Evolutionary conservation across 352 stramenopile species (phyloP).

Genomic region (Pythium aristosporum): DNA sequence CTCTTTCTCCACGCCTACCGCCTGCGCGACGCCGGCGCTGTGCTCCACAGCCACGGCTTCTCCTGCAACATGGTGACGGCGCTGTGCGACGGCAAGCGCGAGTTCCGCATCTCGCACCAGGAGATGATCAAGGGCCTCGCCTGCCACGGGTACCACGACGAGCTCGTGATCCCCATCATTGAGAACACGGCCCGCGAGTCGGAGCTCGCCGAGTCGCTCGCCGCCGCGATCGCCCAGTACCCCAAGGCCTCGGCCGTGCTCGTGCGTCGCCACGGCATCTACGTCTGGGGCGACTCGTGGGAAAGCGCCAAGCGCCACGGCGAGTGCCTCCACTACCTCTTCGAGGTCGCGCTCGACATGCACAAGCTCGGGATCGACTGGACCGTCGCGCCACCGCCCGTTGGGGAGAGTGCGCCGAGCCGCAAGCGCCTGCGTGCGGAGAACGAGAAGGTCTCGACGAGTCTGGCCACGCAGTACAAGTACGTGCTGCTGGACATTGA

Average conservation of each 20-base stretch:
- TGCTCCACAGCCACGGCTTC: constrained; percentile 81
- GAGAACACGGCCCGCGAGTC: constrained; percentile 95
- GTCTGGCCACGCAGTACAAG: constrained; percentile 77
- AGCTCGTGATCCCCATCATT: constrained; percentile 96
- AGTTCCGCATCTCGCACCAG: constrained; percentile 93
- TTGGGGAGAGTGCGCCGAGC: constrained; percentile 40
- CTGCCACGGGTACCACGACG: constrained; percentile 89
- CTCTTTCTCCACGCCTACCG: constrained; percentile 94
- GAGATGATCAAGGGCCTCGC: constrained; percentile 98
- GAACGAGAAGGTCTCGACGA: constrained; percentile 7
- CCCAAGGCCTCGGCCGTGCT: constrained; percentile 91
- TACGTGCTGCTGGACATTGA: constrained; percentile 96
- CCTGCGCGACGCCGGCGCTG: constrained; percentile 68
- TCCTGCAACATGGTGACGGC: constrained; percentile 89
- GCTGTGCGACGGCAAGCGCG: constrained; percentile 77
- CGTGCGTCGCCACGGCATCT: constrained; percentile 94
- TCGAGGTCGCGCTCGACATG: constrained; percentile 91
- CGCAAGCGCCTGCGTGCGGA: constrained; percentile 36
- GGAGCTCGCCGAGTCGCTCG: constrained; percentile 89
- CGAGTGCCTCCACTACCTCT: constrained; percentile 97
- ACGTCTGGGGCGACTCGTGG: constrained; percentile 96
- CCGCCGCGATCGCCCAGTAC: constrained; percentile 81
- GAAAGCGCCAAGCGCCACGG: constrained; percentile 95
- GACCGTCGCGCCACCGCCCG: constrained; percentile 30
- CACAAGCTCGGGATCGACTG: constrained; percentile 83